Base-by-base conservation (phyloP, 768 basidiomycete genomes). In the Dentipellis sp. region DNA sequence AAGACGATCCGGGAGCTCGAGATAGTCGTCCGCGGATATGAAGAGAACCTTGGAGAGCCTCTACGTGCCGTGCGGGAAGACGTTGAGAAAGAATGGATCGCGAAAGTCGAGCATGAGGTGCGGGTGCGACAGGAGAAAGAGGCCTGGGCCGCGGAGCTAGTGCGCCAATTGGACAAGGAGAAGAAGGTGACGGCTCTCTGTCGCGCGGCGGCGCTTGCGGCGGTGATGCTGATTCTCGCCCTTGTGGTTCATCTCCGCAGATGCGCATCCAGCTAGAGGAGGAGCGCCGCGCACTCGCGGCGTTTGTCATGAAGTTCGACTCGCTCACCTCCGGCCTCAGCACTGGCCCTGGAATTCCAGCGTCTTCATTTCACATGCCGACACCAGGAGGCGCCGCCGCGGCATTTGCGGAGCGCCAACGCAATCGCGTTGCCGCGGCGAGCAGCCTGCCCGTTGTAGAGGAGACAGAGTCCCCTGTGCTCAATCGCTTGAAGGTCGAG, bases 231-330 rank as follows among this genome's bases (percentile, higher is more conserved):
- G 50, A 56, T 37, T 39, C 49, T 34, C 2, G 21, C 11, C 23
- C 22, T 50, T 14, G 14, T 42, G 40, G 23, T 50, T 50, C 17
- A 34, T 12, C 10, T 22, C 1, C 10, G 6, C 59, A 86, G 84
- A 64, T 73, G 57, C 73, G 87, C 51, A 66, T 71, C 36, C 83
- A 83, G 61, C 69, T 91, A 52, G 89, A 92, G 66, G 84, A 84
- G 46, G 89, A 92, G 69, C 79, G 89, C 38, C 75, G 82, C 21
- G 90, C 88, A 9, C 74, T 93, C 40, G 80, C 86, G 3, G 78
- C 88, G 6, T 93, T 93, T 62, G 91, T 93, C 47, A 76, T 75
- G 67, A 89, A 87, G 67, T 90, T 92, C 63, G 91, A 93, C 68
- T 76, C 88, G 10, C 69, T 88, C 23, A 86, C 85, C 0, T 65